These are phyloP conservation scores for Flaveria brownii DNA, from an alignment of 129 eudicot species.

Conservation along the genomic window DNA sequence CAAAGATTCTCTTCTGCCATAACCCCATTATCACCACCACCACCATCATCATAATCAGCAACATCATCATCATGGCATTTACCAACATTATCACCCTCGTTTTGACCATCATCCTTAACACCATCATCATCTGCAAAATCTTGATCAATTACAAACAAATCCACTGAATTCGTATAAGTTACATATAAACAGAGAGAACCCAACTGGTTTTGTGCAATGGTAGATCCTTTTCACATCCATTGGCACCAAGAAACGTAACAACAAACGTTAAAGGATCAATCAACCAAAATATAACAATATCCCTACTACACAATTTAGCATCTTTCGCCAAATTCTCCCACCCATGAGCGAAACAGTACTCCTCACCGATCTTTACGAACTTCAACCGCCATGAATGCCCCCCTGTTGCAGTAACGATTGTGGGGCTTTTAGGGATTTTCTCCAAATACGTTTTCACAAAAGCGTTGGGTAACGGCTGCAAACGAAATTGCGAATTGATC, in stretches of 20 bases:
- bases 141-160: background rate
- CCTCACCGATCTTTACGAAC: constrained; percentile 26
- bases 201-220: constrained; percentile 26
- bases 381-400: constrained; percentile 25
- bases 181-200: background rate
- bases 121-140: constrained; percentile 30
- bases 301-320: constrained; percentile 13
- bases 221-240: constrained; percentile 33
- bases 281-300: constrained; percentile 25
- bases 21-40: background rate
- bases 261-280: constrained; percentile 25
- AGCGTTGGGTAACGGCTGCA: constrained; percentile 28
- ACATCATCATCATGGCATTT: background rate
- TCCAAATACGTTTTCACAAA: constrained; percentile 16
- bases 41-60: background rate
- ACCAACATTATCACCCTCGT: background rate
- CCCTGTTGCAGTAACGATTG: constrained; percentile 21
- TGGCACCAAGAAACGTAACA: constrained; percentile 13
- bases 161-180: background rate
- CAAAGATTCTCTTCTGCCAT: constrained; percentile 3
- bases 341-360: constrained; percentile 35
- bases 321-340: constrained; percentile 34
- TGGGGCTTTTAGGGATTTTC: constrained; percentile 31
- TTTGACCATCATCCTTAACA: background rate
- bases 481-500: background rate